phyloP scores from a whole-genome alignment of 78 protist species.

The Creolimax fragrantissima region DNA sequence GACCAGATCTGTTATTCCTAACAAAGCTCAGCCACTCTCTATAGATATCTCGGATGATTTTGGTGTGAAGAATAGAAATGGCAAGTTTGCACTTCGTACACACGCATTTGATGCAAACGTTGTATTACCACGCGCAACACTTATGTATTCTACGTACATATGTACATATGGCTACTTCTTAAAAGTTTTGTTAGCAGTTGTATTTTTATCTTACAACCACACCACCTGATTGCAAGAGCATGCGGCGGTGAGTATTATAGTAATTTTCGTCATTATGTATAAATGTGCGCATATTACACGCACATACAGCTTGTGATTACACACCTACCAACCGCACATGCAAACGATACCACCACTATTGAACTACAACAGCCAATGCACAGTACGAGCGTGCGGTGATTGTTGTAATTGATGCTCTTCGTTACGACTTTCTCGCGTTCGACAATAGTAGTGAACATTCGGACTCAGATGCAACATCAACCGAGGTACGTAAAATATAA shows the following conservation, averaged over 20 bases:
- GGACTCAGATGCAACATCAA: background rate
- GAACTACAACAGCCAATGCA: background rate
- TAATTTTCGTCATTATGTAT: no score
- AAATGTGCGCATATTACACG: no score
- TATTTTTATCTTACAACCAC: no score
- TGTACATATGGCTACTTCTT: background rate
- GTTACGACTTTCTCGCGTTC: conserved; percentile 29
- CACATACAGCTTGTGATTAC: no score
- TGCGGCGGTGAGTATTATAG: no score
- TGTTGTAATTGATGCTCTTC: conserved; percentile 46
- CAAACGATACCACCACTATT: no score
- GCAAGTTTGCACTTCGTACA: background rate
- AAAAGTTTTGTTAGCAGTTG: background rate
- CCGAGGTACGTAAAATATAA: no score
- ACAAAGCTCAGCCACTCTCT: background rate
- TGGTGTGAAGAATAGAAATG: no score
- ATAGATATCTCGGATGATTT: no score
- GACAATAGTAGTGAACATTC: background rate
- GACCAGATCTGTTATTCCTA: background rate
- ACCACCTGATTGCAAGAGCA: no score
- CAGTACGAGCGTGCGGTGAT: background rate
- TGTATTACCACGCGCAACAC: background rate
- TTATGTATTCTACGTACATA: background rate
- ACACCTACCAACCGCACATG: no score
- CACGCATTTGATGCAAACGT: background rate